Conservation (phyloP, 2,329 filamentous ascomycete genomes). For the Fusarium abutilonis region DNA sequence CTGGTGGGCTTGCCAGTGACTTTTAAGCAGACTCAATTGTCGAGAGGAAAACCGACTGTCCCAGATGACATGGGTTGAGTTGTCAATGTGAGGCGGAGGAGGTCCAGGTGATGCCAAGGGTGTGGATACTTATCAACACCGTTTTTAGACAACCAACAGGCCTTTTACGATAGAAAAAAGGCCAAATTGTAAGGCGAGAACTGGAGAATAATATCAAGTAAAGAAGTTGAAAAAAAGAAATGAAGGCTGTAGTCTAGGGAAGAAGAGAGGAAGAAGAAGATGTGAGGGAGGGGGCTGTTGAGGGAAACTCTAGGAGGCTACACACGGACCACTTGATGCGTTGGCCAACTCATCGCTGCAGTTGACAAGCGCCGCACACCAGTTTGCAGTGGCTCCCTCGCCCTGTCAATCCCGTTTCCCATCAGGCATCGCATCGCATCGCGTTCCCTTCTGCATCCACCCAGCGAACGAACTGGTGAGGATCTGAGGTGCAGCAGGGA, state of each 20-base stretch:
- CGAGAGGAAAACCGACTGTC: constrained; percentile 4
- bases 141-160: constrained; percentile 5
- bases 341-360: constrained; percentile 59
- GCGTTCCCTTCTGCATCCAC: constrained; percentile 35
- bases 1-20: neutral
- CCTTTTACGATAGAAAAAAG: constrained; percentile 11
- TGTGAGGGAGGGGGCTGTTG: constrained; percentile 41
- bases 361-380: constrained; percentile 48
- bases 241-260: constrained; percentile 13
- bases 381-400: constrained; percentile 36
- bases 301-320: constrained; percentile 47
- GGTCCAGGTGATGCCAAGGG: constrained; percentile 34
- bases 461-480: constrained; percentile 37
- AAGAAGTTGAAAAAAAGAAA: constrained; percentile 1
- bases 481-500: constrained; percentile 33
- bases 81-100: constrained; percentile 31
- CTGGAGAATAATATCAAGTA: constrained; percentile 6
- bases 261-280: constrained; percentile 28
- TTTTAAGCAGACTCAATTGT: constrained; percentile 5
- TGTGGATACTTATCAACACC: constrained; percentile 39
- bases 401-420: constrained; percentile 42
- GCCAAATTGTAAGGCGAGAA: neutral
- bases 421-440: constrained; percentile 36
- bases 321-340: constrained; percentile 56
- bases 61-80: constrained; percentile 35